Evolutionary conservation across 306 rosid species (phyloP), one percentile per base, ranked within the genome.

Genomic region (Dicorynia guianensis): DNA sequence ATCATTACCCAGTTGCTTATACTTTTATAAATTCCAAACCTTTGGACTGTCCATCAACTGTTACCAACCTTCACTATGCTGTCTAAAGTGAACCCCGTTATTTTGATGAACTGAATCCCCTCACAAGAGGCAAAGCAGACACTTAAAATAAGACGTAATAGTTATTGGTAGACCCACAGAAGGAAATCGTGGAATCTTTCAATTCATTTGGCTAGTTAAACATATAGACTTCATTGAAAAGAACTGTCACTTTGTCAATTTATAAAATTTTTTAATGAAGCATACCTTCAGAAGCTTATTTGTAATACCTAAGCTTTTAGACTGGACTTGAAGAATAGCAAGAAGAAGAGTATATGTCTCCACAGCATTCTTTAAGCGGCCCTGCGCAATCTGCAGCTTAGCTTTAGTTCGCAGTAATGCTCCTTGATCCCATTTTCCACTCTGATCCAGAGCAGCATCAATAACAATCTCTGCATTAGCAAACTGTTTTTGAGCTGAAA

Each of bases 351-450:
- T 90, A 53, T 88, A 91, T 4, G 96, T 91, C 69, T 88, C 85
- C 70, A 87, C 76, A 42, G 96, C 91, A 52, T 77, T 84, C 85
- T 88, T 89, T 44, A 91, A 67, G 76, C 69, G 88, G 72, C 89
- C 96, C 62, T 94, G 97, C 4, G 96, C 96, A 34, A 88, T 85
- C 74, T 81, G 93, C 49, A 94, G 87, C 74, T 90, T 94, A 64
- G 98, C 98, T 83, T 90, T 94, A 36, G 96, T 91, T 72, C 85
- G 86, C 72, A 91, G 81, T 59, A 94, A 80, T 50, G 87, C 96
- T 74, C 96, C 98, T 72, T 91, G 98, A 59, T 94, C 96, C 97
- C 91, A 90, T 79, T 82, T 89, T 61, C 94, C 98, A 30, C 95
- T 83, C 81, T 94, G 94, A 74, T 91, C 98, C 20, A 94, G 47